Percentiles rank a stretch among this genome's conserved stretches.
phyloP scores from a whole-genome alignment of 2,329 filamentous ascomycete species.

The Clonostachys rosea region DNA sequence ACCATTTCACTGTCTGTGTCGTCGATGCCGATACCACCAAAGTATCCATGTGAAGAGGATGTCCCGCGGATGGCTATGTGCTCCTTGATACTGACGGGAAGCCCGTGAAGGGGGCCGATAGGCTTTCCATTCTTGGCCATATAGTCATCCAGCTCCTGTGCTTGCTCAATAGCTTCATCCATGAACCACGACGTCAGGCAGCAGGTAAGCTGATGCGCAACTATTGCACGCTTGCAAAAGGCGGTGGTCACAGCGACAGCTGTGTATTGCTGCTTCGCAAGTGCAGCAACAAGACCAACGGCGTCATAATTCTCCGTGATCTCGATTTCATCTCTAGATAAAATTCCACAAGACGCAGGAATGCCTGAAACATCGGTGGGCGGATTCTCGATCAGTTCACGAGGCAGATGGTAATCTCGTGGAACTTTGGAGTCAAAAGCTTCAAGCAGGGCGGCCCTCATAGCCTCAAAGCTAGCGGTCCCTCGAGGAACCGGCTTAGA shows the following conservation, averaged over 20 bases:
- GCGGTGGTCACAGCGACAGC: background rate
- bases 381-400: too few relatives aligned
- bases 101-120: slow-evolving; percentile 57
- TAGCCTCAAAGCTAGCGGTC: too few relatives aligned
- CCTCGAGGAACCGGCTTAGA: too few relatives aligned
- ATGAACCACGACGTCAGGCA: slow-evolving; percentile 46
- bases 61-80: slow-evolving; percentile 26
- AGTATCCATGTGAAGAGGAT: background rate
- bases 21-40: background rate
- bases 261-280: slow-evolving; percentile 30
- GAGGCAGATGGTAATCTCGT: too few relatives aligned
- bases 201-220: slow-evolving; percentile 15
- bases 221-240: background rate
- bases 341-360: slow-evolving; percentile 32
- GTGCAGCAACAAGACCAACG: slow-evolving; percentile 25
- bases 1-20: slow-evolving; percentile 21
- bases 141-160: slow-evolving; percentile 37
- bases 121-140: slow-evolving; percentile 28
- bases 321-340: slow-evolving; percentile 35
- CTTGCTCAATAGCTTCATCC: slow-evolving; percentile 35
- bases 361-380: slow-evolving; percentile 20
- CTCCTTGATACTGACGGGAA: slow-evolving; percentile 39
- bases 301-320: slow-evolving; percentile 44
- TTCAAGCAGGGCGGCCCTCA: too few relatives aligned
- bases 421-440: too few relatives aligned